A percentile compares a stretch with the other conserved stretches of the same genome.
Conservation (phyloP, 2,329 filamentous ascomycete genomes). For the Apiospora saccharicola region DNA sequence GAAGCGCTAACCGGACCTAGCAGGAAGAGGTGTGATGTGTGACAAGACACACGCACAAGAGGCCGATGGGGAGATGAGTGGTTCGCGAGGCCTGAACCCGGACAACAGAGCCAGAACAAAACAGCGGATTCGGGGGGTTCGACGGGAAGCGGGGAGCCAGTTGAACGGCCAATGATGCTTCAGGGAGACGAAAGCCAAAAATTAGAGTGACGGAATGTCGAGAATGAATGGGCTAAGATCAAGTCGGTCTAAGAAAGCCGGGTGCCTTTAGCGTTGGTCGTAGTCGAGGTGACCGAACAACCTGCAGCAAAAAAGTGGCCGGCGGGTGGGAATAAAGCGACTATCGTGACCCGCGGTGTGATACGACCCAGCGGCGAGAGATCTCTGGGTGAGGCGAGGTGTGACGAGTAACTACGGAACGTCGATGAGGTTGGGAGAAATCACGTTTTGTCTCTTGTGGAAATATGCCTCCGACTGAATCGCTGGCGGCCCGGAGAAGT, state of each 20-base stretch:
- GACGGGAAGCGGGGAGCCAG: conserved; percentile 19
- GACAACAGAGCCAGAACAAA: conserved; percentile 6
- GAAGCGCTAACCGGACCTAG: conserved; percentile 12
- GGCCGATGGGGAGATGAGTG: not conserved
- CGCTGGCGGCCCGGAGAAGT: not conserved
- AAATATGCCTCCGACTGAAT: conserved; percentile 4
- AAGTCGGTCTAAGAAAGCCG: conserved; percentile 11
- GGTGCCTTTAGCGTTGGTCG: conserved; percentile 5
- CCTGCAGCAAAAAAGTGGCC: conserved; percentile 11
- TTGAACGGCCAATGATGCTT: conserved; percentile 18
- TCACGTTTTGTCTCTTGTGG: not conserved
- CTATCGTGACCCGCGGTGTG: conserved; percentile 14
- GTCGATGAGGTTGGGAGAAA: conserved; percentile 1
- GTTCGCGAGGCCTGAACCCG: not conserved
- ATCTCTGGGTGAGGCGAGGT: not conserved
- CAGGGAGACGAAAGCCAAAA: conserved; percentile 8
- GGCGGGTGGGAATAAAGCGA: conserved; percentile 7
- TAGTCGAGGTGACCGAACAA: conserved; percentile 10
- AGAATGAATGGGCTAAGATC: conserved; percentile 10
- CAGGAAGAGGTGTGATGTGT: not conserved
- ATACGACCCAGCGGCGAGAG: not conserved
- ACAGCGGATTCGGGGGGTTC: conserved; percentile 10
- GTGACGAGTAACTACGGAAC: not conserved
- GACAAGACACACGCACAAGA: not conserved
- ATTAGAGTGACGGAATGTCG: not conserved